A percentile compares a stretch with the other conserved stretches of the same genome.
phyloP scores from a whole-genome alignment of 2,329 filamentous ascomycete species.

The Kalaharituber pfeilii region DNA sequence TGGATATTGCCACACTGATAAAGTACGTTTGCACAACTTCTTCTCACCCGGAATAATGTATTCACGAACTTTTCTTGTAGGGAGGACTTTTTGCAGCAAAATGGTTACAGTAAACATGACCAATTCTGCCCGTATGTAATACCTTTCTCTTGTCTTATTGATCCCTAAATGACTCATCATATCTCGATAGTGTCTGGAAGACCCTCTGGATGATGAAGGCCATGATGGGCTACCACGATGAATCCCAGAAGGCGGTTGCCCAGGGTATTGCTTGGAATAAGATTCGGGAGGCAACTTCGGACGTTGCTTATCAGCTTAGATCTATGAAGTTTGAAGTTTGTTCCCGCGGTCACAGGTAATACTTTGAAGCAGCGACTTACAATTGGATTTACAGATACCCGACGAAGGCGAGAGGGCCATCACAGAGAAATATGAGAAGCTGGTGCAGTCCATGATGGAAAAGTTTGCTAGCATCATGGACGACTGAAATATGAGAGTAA shows the following conservation, averaged over 20 bases:
- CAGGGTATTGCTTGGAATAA: conserved; percentile 86
- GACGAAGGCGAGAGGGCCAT: conserved; percentile 65
- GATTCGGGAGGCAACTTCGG: conserved; percentile 74
- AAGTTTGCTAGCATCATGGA: conserved; percentile 94
- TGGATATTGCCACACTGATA: conserved; percentile 76
- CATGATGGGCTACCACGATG: conserved; percentile 95
- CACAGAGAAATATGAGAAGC: conserved; percentile 59
- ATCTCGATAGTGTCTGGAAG: conserved; percentile 56
- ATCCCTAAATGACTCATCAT: neutral
- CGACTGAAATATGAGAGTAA: no score
- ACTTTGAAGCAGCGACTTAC: neutral
- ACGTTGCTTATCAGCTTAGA: conserved; percentile 69
- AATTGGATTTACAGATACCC: conserved; percentile 31
- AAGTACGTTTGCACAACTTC: conserved; percentile 33
- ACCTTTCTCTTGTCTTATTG: neutral
- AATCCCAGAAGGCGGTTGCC: conserved; percentile 83
- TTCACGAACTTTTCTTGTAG: neutral
- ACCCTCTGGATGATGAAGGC: conserved; percentile 99
- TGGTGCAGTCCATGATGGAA: conserved; percentile 83
- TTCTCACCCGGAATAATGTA: neutral
- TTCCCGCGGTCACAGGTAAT: neutral
- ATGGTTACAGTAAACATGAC: conserved; percentile 97
- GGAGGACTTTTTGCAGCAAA: conserved; percentile 98
- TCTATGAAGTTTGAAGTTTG: conserved; percentile 87
- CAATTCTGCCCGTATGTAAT: conserved; percentile 69